These are phyloP conservation scores for Leccinum barrowsii DNA, from an alignment of 768 basidiomycete genomes.

Conservation along the genomic window DNA sequence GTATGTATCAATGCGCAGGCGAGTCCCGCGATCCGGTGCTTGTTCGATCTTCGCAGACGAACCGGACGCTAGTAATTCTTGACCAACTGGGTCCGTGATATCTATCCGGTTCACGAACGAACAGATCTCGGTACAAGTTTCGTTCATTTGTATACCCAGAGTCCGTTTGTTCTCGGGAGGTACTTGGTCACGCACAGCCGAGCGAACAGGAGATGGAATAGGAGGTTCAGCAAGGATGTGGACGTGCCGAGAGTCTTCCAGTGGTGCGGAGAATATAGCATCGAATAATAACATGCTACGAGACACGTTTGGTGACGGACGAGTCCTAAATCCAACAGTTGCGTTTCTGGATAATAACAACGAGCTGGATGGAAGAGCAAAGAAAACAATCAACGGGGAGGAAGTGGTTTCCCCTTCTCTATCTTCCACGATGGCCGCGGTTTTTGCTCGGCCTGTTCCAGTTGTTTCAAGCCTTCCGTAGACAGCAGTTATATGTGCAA, in stretches of 20 bases:
- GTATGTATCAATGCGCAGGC: constrained; percentile 16
- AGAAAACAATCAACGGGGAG: constrained; percentile 25
- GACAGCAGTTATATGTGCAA: constrained; percentile 17
- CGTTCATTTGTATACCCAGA: constrained; percentile 17
- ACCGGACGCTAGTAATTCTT: constrained; percentile 15
- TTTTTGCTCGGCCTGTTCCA: constrained; percentile 17
- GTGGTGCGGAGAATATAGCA: constrained; percentile 19
- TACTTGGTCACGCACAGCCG: background rate
- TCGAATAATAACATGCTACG: background rate
- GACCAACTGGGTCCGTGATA: constrained; percentile 20
- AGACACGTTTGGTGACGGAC: constrained; percentile 12
- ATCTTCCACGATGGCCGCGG: constrained; percentile 19
- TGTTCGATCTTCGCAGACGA: constrained; percentile 17
- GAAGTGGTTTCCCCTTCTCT: constrained; percentile 13
- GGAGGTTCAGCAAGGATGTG: constrained; percentile 27
- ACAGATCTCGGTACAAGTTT: constrained; percentile 9
- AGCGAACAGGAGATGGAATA: background rate
- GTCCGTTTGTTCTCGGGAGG: constrained; percentile 13
- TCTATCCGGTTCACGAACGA: constrained; percentile 22
- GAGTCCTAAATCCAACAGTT: constrained; percentile 18
- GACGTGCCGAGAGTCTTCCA: constrained; percentile 18
- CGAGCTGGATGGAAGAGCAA: constrained; percentile 16
- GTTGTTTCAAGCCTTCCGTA: constrained; percentile 19
- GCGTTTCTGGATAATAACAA: constrained; percentile 14
- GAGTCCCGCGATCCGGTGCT: background rate